Conservation (phyloP, 192 early-diverging fungal species). For the Pilobolus umbonatus region DNA sequence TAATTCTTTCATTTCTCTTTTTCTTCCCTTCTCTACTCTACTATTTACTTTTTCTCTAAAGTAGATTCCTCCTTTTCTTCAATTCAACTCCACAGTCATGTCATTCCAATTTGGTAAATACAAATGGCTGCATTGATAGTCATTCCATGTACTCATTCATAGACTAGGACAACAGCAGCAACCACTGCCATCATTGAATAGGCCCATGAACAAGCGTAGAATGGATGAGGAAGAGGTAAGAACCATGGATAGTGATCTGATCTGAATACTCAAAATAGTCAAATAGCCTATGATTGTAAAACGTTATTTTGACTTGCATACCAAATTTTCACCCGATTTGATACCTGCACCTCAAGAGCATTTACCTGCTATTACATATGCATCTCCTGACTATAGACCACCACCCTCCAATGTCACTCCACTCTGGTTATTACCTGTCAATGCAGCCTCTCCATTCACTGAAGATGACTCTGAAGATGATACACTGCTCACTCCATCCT, state of each 20-base stretch:
- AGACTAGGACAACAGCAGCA: no score
- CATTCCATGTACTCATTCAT: no score
- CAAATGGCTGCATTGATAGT: no score
- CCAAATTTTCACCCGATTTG: constrained; percentile 13
- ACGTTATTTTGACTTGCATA: constrained; percentile 17
- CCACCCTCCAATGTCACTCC: not conserved
- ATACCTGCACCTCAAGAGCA: constrained; percentile 10
- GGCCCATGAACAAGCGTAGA: constrained; percentile 3
- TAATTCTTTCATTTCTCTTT: not conserved
- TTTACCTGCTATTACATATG: constrained; percentile 19
- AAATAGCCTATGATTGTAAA: constrained; percentile 6
- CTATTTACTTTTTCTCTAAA: not conserved
- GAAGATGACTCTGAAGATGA: constrained; percentile 15
- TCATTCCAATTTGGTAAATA: no score
- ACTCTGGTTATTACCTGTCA: constrained; percentile 12
- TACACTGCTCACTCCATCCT: constrained; percentile 1
- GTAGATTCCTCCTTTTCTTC: no score
- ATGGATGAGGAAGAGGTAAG: constrained; percentile 3
- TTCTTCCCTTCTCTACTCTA: constrained; percentile 1
- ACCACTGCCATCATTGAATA: not conserved
- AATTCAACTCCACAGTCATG: no score
- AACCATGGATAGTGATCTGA: not conserved
- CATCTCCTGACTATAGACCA: constrained; percentile 18
- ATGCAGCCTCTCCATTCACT: constrained; percentile 8
- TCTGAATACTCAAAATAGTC: not conserved